A percentile compares a stretch with the other conserved stretches of the same genome.
phyloP scores from a whole-genome alignment of 1,284 basidiomycete species.

The Stereum hirsutum region DNA sequence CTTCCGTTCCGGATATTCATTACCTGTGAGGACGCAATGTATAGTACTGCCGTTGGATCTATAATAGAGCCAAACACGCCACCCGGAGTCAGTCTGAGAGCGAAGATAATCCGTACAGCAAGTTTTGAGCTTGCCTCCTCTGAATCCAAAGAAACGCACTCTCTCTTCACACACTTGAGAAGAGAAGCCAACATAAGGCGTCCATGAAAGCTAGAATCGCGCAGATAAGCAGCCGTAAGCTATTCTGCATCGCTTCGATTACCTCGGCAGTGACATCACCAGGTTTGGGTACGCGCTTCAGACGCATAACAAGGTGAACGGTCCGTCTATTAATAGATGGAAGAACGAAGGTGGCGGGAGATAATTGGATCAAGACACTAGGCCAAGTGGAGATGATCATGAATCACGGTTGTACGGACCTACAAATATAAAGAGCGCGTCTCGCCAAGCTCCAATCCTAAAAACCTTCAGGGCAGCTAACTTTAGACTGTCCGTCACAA shows the following conservation, averaged over 20 bases:
- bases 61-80: not conserved
- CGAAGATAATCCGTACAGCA: constrained; percentile 8
- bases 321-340: constrained; percentile 54
- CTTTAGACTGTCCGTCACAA: constrained; percentile 75
- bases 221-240: constrained; percentile 76
- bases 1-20: constrained; percentile 39
- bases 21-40: constrained; percentile 46
- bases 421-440: constrained; percentile 88
- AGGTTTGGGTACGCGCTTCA: constrained; percentile 50
- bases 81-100: not conserved
- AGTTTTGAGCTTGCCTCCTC: constrained; percentile 69
- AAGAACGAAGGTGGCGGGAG: not conserved
- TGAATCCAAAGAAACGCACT: constrained; percentile 84
- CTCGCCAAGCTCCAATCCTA: constrained; percentile 93
- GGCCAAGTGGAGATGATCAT: not conserved
- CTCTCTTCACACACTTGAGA: constrained; percentile 74
- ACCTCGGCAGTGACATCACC: constrained; percentile 78
- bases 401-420: constrained; percentile 29
- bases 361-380: too few relatives aligned
- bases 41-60: constrained; percentile 64
- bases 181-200: constrained; percentile 85
- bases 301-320: constrained; percentile 66
- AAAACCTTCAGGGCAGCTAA: constrained; percentile 90
- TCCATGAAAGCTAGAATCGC: constrained; percentile 78
- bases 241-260: constrained; percentile 86